Evolutionary conservation across 352 stramenopile genomes (phyloP), one percentile per base, ranked within the genome.

Genomic region (Phytopythium aichiense): DNA sequence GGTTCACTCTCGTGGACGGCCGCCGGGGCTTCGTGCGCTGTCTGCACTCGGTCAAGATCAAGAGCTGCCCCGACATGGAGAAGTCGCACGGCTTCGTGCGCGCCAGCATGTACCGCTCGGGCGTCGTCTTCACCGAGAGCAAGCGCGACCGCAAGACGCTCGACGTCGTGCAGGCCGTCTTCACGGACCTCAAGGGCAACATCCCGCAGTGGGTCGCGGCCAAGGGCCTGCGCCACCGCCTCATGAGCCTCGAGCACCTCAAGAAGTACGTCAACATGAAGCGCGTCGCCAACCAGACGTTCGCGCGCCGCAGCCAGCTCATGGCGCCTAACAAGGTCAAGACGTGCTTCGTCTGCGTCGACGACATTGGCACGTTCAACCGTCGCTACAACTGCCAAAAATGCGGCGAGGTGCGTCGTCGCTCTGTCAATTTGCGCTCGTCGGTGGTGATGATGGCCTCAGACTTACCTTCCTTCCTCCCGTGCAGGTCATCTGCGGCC

Each of bases 201-300:
- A 80, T 93, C 12, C 80, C 84, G 35, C 67, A 87, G 63, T 91
- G 79, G 81, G 69, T 93, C 30, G 78, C 79, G 0, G 70, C 75
- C 13, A 77, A 83, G 48, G 74, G 69, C n/a, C 71, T 91, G 58
- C 68, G 75, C 50, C 77, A 86, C 43, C 66, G 69, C 9, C 73
- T 93, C 63, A 88, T 93, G 77, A 85, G 77, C 48, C 66, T 93
- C 8, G 81, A 90, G 56, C 78, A 90, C 60, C 62, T 93, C 13
- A 90, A 90, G 63, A 91, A 89, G 66, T 85, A 93, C 68, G 65
- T 93, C 38, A 83, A 72, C 60, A 91, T 91, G 84, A 90, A 91
- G 64, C 79, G 81, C 49, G 71, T 89, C 31, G 84, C 82, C 7
- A 88, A 77, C 65, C 84, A 93, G 66, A 84, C 76, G 15, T 93